Evolutionary conservation across 495 filamentous ascomycete species (phyloP).

Genomic region (Baudoinia panamericana): DNA sequence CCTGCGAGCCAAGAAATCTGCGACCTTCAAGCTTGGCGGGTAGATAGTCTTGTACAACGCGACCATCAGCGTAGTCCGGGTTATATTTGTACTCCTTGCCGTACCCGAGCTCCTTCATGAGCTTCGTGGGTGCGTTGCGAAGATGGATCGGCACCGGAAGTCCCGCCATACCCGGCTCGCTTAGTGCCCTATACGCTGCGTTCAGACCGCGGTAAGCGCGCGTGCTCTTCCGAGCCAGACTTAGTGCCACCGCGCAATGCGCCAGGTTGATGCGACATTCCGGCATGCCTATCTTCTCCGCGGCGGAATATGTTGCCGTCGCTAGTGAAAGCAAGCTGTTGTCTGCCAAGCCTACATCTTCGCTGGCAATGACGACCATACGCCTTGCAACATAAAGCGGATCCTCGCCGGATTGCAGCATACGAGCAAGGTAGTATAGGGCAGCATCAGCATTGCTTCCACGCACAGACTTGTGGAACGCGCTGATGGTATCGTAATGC

Average conservation of each 20-base stretch:
- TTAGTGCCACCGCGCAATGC: constrained; percentile 72
- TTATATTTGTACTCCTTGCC: constrained; percentile 95
- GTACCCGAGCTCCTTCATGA: constrained; percentile 88
- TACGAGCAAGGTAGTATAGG: constrained; percentile 85
- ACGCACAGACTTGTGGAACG: constrained; percentile 90
- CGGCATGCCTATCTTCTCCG: constrained; percentile 83
- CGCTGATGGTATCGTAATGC: constrained; percentile 91
- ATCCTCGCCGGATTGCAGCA: constrained; percentile 94
- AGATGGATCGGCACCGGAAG: constrained; percentile 77
- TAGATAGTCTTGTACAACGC: constrained; percentile 78
- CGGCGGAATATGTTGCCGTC: constrained; percentile 69
- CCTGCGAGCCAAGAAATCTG: constrained; percentile 65
- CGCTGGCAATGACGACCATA: constrained; percentile 81
- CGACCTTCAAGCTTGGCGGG: constrained; percentile 57
- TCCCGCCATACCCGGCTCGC: constrained; percentile 65
- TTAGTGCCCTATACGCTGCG: constrained; percentile 59
- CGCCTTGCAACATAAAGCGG: constrained; percentile 82
- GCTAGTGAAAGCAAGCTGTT: constrained; percentile 73
- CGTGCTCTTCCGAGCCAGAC: constrained; percentile 72
- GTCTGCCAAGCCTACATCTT: constrained; percentile 87
- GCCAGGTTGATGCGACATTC: constrained; percentile 88
- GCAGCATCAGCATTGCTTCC: constrained; percentile 76
- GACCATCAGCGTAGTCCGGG: constrained; percentile 74
- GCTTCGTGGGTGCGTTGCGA: constrained; percentile 74
- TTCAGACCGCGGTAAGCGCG: constrained; percentile 71